These are phyloP conservation scores for Sphaerulina vaccinii DNA, from an alignment of 2,329 filamentous ascomycete species.

Conservation along the genomic window DNA sequence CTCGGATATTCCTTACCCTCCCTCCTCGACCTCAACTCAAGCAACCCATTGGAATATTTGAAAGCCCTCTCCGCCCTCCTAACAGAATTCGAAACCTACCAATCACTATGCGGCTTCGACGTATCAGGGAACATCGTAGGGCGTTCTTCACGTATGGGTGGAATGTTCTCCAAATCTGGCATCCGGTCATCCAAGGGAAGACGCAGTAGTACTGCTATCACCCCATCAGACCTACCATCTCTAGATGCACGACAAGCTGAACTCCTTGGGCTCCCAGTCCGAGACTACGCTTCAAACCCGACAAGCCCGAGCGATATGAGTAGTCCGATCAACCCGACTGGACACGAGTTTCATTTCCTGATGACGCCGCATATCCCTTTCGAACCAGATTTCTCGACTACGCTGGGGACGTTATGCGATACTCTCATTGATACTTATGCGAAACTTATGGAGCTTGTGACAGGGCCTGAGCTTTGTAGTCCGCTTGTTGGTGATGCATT, in stretches of 20 bases:
- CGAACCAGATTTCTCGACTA: slow-evolving; percentile 95
- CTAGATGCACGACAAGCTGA: slow-evolving; percentile 23
- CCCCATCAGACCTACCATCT: slow-evolving; percentile 33
- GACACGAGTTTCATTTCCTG: slow-evolving; percentile 82
- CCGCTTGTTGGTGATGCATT: slow-evolving; percentile 74
- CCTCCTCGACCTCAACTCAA: slow-evolving; percentile 82
- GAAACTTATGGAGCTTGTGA: slow-evolving; percentile 70
- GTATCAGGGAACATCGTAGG: slow-evolving; percentile 66
- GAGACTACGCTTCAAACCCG: slow-evolving; percentile 15
- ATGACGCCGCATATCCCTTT: slow-evolving; percentile 92
- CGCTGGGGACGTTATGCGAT: slow-evolving; percentile 92
- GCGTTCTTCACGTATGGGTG: slow-evolving; percentile 69
- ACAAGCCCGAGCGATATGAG: slow-evolving; percentile 28
- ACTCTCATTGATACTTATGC: slow-evolving; percentile 91
- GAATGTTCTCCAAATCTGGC: slow-evolving; percentile 53
- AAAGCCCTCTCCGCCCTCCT: slow-evolving; percentile 81
- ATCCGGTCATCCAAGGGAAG: slow-evolving; percentile 38
- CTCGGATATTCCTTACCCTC: slow-evolving; percentile 88
- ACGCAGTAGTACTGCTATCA: slow-evolving; percentile 59
- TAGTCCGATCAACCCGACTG: slow-evolving; percentile 58
- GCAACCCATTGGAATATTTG: slow-evolving; percentile 79
- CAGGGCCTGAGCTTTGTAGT: slow-evolving; percentile 70
- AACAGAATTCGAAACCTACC: slow-evolving; percentile 89
- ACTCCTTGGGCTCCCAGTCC: slow-evolving; percentile 24
- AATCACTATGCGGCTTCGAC: slow-evolving; percentile 74